Evolutionary conservation across 1,284 basidiomycete genomes (phyloP).

Genomic region (Trametes hirsuta): DNA sequence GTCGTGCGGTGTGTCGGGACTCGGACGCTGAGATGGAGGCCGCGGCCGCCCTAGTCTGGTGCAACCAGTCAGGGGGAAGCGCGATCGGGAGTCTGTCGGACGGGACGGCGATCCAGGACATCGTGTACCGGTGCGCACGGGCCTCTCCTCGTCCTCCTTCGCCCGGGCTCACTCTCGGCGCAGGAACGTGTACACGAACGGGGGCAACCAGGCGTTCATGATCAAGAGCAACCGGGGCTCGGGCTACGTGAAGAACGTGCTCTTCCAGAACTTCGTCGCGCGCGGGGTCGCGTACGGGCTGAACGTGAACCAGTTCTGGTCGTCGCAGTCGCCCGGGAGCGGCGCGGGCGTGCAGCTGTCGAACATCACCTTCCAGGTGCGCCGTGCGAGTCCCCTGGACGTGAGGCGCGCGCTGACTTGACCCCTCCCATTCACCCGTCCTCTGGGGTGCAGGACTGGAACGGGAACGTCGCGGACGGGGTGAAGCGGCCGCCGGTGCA

Average conservation of each 20-base stretch:
- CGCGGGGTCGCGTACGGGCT: conserved; percentile 39
- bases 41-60: conserved; percentile 32
- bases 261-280: conserved; percentile 39
- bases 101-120: conserved; percentile 37
- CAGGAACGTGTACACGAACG: conserved; percentile 38
- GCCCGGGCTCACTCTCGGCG: not conserved
- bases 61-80: conserved; percentile 41
- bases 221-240: conserved; percentile 41
- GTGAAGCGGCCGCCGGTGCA: conserved; percentile 35
- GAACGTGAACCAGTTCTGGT: conserved; percentile 40
- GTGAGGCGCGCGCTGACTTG: too few relatives aligned
- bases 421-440: too few relatives aligned
- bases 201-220: conserved; percentile 42
- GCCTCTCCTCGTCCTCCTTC: too few relatives aligned
- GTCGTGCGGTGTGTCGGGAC: not conserved
- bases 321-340: conserved; percentile 23
- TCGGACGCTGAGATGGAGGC: not conserved
- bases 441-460: conserved; percentile 33
- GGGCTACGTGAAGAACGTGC: conserved; percentile 38
- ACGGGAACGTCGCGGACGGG: conserved; percentile 36
- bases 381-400: not conserved
- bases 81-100: conserved; percentile 40
- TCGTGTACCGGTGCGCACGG: conserved; percentile 31
- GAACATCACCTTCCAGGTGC: conserved; percentile 36
- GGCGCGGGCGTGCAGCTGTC: conserved; percentile 36